Conservation (phyloP, 805 yeast species). For the Ogataea chonburiensis region DNA sequence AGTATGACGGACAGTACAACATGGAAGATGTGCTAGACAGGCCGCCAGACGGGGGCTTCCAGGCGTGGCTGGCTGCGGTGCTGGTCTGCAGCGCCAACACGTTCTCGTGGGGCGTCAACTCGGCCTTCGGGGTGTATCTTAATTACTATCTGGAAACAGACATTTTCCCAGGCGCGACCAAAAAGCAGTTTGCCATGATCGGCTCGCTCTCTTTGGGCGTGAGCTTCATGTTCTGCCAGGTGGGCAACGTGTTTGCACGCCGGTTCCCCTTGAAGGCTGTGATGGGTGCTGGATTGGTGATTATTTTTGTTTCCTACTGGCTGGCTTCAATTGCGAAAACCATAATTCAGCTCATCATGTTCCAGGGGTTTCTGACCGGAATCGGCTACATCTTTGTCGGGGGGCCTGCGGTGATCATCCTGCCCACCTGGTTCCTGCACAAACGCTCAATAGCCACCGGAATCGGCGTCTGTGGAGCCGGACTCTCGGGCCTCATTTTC, state of each 20-base stretch:
- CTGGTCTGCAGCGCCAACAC: slow-evolving; percentile 34
- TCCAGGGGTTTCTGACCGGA: slow-evolving; percentile 48
- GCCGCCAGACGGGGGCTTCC: slow-evolving; percentile 45
- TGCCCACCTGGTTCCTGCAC: slow-evolving; percentile 52
- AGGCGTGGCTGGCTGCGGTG: slow-evolving; percentile 50
- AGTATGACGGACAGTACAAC: slow-evolving; percentile 36
- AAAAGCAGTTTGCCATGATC: slow-evolving; percentile 52
- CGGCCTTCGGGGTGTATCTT: slow-evolving; percentile 54
- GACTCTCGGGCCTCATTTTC: slow-evolving; percentile 51
- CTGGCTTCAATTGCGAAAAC: slow-evolving; percentile 44
- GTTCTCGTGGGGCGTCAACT: slow-evolving; percentile 55
- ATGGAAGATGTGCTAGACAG: slow-evolving; percentile 25
- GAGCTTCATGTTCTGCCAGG: slow-evolving; percentile 63
- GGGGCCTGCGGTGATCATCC: slow-evolving; percentile 33
- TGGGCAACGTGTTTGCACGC: slow-evolving; percentile 46
- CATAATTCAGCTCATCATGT: slow-evolving; percentile 45
- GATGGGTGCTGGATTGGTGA: slow-evolving; percentile 40
- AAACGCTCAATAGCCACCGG: slow-evolving; percentile 48
- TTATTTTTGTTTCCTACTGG: slow-evolving; percentile 42
- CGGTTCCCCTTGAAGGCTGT: slow-evolving; percentile 50
- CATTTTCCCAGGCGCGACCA: slow-evolving; percentile 48
- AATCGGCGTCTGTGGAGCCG: slow-evolving; percentile 49
- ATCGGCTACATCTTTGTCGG: slow-evolving; percentile 44
- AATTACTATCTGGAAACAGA: slow-evolving; percentile 43
- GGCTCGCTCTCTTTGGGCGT: slow-evolving; percentile 54